Conservation (phyloP, 1,284 basidiomycete genomes). For the Cryptococcus sp. region DNA sequence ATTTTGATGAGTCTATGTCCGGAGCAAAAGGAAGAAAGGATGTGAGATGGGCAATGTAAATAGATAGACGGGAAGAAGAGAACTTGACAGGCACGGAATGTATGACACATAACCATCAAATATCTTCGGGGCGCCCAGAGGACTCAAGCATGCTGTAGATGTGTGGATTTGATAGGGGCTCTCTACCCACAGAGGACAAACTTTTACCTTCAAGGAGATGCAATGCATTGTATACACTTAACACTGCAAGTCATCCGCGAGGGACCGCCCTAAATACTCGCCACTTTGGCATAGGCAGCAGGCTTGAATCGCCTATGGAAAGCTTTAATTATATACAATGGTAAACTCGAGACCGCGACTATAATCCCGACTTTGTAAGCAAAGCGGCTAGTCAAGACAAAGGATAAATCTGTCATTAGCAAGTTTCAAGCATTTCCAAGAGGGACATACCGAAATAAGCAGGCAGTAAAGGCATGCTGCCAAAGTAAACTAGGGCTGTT, state of each 20-base stretch:
- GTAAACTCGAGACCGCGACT: conserved; percentile 86
- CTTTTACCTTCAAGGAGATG: too few relatives aligned
- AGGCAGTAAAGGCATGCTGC: conserved; percentile 89
- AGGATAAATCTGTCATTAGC: conserved; percentile 67
- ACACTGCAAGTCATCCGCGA: too few relatives aligned
- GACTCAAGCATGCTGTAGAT: too few relatives aligned
- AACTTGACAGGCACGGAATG: too few relatives aligned
- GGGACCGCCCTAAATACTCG: conserved; percentile 35
- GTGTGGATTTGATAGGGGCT: too few relatives aligned
- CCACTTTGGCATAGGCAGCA: conserved; percentile 86
- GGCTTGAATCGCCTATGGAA: conserved; percentile 83
- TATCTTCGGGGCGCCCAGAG: too few relatives aligned
- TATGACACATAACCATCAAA: too few relatives aligned
- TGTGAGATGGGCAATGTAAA: too few relatives aligned
- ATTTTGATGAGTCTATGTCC: too few relatives aligned
- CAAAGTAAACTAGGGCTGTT: conserved; percentile 81
- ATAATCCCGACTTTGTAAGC: conserved; percentile 95
- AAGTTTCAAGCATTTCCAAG: background rate
- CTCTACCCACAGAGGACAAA: too few relatives aligned
- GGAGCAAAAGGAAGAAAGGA: too few relatives aligned
- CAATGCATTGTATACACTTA: background rate
- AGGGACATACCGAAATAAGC: conserved; percentile 84
- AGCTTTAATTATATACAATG: conserved; percentile 84
- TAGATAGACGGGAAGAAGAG: too few relatives aligned
- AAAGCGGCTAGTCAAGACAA: conserved; percentile 83